Evolutionary conservation across 2,329 filamentous ascomycete genomes (phyloP).

Genomic region (Ophiocordyceps australis): DNA sequence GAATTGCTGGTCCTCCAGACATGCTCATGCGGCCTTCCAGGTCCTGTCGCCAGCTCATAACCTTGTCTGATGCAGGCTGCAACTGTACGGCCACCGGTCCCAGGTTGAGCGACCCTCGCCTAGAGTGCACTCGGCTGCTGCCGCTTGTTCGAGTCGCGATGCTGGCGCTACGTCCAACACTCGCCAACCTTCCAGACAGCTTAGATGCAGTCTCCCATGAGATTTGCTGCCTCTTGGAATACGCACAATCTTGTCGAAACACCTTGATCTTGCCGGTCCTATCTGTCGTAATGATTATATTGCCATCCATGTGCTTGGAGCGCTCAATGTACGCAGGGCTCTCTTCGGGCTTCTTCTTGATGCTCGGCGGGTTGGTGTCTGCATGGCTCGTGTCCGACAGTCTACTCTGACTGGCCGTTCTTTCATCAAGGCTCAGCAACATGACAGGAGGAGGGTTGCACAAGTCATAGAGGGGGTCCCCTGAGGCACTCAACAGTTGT

Average conservation of each 20-base stretch:
- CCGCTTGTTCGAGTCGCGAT: constrained; percentile 33
- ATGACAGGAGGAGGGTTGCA: constrained; percentile 90
- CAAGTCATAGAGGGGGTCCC: constrained; percentile 87
- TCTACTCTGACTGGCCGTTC: constrained; percentile 20
- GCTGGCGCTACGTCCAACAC: constrained; percentile 39
- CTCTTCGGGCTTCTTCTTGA: constrained; percentile 35
- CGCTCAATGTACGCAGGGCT: constrained; percentile 64
- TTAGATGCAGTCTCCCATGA: constrained; percentile 62
- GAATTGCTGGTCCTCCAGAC: constrained; percentile 18
- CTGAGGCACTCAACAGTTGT: constrained; percentile 59
- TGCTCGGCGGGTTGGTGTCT: constrained; percentile 8
- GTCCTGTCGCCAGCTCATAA: constrained; percentile 71
- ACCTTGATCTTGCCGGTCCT: constrained; percentile 81
- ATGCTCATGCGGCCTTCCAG: constrained; percentile 25
- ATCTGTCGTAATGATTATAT: constrained; percentile 86
- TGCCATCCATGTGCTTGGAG: constrained; percentile 58
- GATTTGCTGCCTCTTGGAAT: constrained; percentile 55
- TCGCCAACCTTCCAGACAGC: constrained; percentile 51
- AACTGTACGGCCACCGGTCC: constrained; percentile 9
- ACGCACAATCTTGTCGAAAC: constrained; percentile 88
- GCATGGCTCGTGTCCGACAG: constrained; percentile 16
- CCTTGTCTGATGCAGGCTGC: constrained; percentile 45
- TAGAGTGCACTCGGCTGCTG: constrained; percentile 26
- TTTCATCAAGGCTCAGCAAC: constrained; percentile 56
- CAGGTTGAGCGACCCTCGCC: constrained; percentile 33